Evolutionary conservation across 768 basidiomycete species (phyloP).

Genomic region (Lactarius evosmus): DNA sequence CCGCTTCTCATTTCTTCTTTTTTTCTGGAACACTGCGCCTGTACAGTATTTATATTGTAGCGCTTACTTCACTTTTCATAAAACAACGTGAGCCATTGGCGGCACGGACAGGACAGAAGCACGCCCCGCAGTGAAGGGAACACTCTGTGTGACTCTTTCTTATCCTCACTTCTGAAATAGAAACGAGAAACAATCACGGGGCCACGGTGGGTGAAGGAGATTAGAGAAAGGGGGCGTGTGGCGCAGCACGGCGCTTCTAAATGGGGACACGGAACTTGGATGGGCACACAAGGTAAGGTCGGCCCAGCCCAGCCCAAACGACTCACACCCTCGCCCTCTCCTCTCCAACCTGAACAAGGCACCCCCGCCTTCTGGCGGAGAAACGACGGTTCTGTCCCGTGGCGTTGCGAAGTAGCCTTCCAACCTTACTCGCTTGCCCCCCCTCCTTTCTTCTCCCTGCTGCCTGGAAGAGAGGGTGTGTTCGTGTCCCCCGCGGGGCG

Average conservation of each 20-base stretch:
- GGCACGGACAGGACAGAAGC: neutral
- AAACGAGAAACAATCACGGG: conserved; percentile 14
- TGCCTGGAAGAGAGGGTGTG: neutral
- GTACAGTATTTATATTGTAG: neutral
- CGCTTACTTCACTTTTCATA: neutral
- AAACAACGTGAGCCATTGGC: neutral
- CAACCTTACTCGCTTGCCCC: neutral
- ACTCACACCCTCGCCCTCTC: conserved; percentile 8
- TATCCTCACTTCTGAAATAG: neutral
- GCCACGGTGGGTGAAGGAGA: conserved; percentile 8
- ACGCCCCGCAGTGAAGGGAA: neutral
- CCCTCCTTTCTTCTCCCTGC: neutral
- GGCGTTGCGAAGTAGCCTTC: neutral
- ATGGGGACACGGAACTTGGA: conserved; percentile 22
- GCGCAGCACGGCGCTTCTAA: conserved; percentile 15
- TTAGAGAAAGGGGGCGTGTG: conserved; percentile 8
- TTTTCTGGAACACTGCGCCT: neutral
- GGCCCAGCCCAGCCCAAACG: conserved; percentile 9
- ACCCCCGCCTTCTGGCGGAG: neutral
- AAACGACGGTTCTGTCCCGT: neutral
- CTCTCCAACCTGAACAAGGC: neutral
- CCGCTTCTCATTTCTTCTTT: neutral
- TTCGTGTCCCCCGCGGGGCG: no score
- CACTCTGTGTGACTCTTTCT: neutral
- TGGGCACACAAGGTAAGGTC: neutral